A percentile compares a stretch with the other conserved stretches of the same genome.
Evolutionary conservation across 306 rosid species (phyloP).

Genomic region (Sechiopsis laciniata): DNA sequence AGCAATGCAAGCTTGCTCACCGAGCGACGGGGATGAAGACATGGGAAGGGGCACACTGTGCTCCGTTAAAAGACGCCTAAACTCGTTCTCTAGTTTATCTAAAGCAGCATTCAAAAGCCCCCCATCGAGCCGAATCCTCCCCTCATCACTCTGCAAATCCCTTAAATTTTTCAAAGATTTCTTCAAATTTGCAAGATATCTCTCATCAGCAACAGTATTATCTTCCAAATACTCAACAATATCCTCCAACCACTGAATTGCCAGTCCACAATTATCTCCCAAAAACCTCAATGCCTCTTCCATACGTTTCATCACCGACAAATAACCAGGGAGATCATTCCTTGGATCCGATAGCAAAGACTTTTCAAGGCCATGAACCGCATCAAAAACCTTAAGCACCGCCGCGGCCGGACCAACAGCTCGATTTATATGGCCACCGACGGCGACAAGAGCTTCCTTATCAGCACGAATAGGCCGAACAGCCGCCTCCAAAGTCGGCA

Average conservation of each 20-base stretch:
- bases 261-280: slow-evolving; percentile 86
- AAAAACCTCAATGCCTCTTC: slow-evolving; percentile 85
- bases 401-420: slow-evolving; percentile 98
- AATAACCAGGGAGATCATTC: slow-evolving; percentile 70
- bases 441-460: slow-evolving; percentile 76
- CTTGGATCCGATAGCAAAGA: slow-evolving; percentile 73
- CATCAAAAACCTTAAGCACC: slow-evolving; percentile 94
- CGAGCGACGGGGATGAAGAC: slow-evolving; percentile 35
- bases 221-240: slow-evolving; percentile 95
- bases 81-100: slow-evolving; percentile 77
- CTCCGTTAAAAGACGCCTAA: slow-evolving; percentile 63
- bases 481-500: slow-evolving; percentile 71
- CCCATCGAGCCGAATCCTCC: slow-evolving; percentile 59
- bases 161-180: slow-evolving; percentile 58
- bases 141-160: slow-evolving; percentile 55
- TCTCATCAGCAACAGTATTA: slow-evolving; percentile 61
- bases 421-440: slow-evolving; percentile 90
- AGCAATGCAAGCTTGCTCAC: slow-evolving; percentile 80
- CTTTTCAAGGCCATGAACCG: slow-evolving; percentile 95
- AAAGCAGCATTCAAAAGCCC: slow-evolving; percentile 84
- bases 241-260: slow-evolving; percentile 96
- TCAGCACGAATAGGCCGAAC: slow-evolving; percentile 90
- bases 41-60: slow-evolving; percentile 84
- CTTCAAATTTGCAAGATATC: slow-evolving; percentile 64
- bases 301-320: slow-evolving; percentile 83